Conservation (phyloP, 225 moss, liverwort and hornwort species). For the Pseudoscleropodium purum region DNA sequence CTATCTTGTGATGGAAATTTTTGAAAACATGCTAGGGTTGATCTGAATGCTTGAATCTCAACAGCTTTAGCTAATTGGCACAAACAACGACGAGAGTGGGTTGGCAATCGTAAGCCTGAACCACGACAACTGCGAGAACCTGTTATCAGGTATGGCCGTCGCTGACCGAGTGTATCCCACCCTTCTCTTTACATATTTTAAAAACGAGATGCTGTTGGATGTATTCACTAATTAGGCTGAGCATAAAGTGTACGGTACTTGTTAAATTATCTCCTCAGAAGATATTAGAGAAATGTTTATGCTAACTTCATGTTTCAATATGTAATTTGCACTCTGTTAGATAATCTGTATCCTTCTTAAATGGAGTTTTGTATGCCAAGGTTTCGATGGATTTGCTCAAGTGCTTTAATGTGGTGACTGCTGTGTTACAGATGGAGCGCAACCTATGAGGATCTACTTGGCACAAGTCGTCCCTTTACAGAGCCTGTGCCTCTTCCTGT, state of each 20-base stretch:
- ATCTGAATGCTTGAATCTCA: background rate
- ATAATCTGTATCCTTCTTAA: background rate
- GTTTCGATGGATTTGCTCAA: background rate
- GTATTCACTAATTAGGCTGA: background rate
- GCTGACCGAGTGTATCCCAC: background rate
- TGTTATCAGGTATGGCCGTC: constrained; percentile 12
- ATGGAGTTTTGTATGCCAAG: background rate
- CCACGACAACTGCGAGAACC: constrained; percentile 1
- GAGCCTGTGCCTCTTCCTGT: constrained; percentile 41
- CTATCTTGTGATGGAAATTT: background rate
- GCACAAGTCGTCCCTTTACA: constrained; percentile 28
- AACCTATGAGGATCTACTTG: constrained; percentile 37
- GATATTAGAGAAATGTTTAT: background rate
- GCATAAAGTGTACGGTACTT: background rate
- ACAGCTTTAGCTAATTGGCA: constrained; percentile 30
- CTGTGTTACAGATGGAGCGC: constrained; percentile 23
- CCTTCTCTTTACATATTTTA: background rate
- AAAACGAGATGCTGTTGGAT: background rate
- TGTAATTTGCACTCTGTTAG: background rate
- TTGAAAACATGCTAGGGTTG: background rate
- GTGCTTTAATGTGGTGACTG: background rate
- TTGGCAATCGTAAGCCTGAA: background rate
- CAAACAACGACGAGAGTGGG: constrained; percentile 34
- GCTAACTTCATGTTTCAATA: background rate
- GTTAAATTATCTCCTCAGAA: background rate